These are phyloP conservation scores for Eimeria tenella DNA, from an alignment of 169 alveolate genomes.

Conservation along the genomic window DNA sequence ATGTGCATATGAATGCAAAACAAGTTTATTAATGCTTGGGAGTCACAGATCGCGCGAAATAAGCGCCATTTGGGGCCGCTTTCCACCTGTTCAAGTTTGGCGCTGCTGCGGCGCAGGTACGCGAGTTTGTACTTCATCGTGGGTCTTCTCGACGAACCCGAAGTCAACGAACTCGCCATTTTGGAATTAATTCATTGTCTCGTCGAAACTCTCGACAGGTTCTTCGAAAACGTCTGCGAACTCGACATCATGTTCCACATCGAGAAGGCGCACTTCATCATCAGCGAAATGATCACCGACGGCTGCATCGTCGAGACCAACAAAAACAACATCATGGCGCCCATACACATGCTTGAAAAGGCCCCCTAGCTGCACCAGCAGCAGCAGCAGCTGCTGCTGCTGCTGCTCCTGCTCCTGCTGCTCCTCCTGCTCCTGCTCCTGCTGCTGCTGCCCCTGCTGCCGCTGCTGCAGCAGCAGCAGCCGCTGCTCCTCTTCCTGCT, in stretches of 20 bases:
- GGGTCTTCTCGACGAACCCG: constrained; percentile 92
- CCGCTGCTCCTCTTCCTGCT: no score
- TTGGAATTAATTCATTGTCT: constrained; percentile 98
- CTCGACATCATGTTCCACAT: constrained; percentile 97
- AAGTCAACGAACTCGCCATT: constrained; percentile 96
- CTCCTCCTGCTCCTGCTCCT: background rate
- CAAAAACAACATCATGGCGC: constrained; percentile 36
- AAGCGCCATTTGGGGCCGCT: background rate
- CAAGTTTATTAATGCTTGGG: background rate
- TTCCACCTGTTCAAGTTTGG: background rate
- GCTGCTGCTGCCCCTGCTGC: background rate
- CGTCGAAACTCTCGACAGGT: constrained; percentile 97
- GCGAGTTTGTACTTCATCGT: constrained; percentile 98
- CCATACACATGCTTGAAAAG: constrained; percentile 39
- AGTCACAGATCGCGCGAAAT: no score
- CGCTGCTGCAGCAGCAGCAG: no score
- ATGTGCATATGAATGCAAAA: no score
- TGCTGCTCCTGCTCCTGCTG: no score
- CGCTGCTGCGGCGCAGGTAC: no score
- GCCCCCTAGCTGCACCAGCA: no score
- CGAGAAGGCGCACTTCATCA: constrained; percentile 98
- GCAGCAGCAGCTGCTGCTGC: no score
- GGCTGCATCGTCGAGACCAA: constrained; percentile 80
- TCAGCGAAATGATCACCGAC: constrained; percentile 96
- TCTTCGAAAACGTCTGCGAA: constrained; percentile 97